Evolutionary conservation across 352 stramenopile species (phyloP), one percentile per base, ranked within the genome.

Genomic region (Labyrinthula sp.): DNA sequence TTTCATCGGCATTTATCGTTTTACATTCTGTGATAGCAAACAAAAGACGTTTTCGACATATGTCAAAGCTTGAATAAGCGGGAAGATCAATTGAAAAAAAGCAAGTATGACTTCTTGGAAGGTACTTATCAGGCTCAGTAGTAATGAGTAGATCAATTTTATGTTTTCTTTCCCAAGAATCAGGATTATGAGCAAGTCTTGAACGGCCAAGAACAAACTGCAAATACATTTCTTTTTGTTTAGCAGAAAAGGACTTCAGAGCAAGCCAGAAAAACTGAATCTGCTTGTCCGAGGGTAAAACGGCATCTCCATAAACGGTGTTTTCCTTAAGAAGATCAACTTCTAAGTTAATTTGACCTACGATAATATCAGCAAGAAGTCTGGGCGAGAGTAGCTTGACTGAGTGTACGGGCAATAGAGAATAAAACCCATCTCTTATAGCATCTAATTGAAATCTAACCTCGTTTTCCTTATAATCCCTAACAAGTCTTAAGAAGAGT

Each of bases 181-280:
- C 26, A n/a, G 54, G n/a, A 39, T 14, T 71, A 12, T 73, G 55
- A 23, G 76, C 75, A 2, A 88, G 48, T 0, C 73, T 69, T 18
- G 72, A 77, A 2, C 77, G 62, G 3, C 75, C 76, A 75, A 75
- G 88, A 6, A 85, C 73, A 40, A 89, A 89, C 0, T 73, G 73
- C 23, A 92, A 68, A 49, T 89, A 90, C 40, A 82, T 68, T 10
- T 73, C 72, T 3, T 75, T 68, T 54, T 90, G 75, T 31, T 81
- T 71, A 46, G 89, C 71, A 1, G 62, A 67, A 52, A 92, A 90
- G 27, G 72, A 69, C 3, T 47, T 63, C 52, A 92, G 71, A 8
- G 73, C 69, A 17, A 80, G 66, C 79, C 78, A 90, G 56, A 92
- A 90, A 9, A 83, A 58, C 57, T 63, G 37, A 17, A 92, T 73